Base-by-base conservation (phyloP, 2,329 filamentous ascomycete species). In the Fonsecaea monophora region DNA sequence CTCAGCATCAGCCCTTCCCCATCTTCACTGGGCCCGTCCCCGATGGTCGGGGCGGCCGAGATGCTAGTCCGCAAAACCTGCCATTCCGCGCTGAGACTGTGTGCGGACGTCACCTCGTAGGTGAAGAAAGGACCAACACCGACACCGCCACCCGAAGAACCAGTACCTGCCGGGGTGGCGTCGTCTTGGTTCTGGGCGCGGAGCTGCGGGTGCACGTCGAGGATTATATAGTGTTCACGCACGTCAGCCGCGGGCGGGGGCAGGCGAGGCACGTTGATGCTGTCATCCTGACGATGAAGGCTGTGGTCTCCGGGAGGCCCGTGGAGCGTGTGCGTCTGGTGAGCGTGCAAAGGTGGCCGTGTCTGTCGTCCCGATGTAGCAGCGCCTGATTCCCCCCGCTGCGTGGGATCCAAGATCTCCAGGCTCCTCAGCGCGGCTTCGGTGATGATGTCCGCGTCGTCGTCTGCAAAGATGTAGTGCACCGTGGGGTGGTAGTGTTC, bases 381-480 rank as follows among this genome's bases (percentile, higher is more conserved):
- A 50, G 18, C 45, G 9, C 7, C 21, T 21, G 5, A 21, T 9
- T 50, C 45, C 45, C 7, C 71, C 8, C 67, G 69, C n/a, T 76
- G 72, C n/a, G 64, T 54, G 3, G 70, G 68, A 54, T 70, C 68
- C 7, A 68, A 37, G 2, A 42, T 32, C 76, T 86, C 78, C 78
- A 89, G 76, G 21, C 83, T 82, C 38, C 83, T 82, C 66, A 89
- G 78, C 4, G 85, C 84, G 1, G 90, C 89, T 42, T 87, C 84
- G 1, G 90, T 90, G 42, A 96, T 82, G 53, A 91, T 82, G 55
- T 94, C 90, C 1, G 89, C 86, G 75, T 97, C 93, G 78, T 98
- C 95, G 78, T 98, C 94, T 73, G 87, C 87, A 81, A 99, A 98
- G 75, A 98, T 86, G 81, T 98, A 98, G 80, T 94, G 92, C 1